Evolutionary conservation across 805 yeast species (phyloP).

Genomic region (Kregervanrija delftensis): DNA sequence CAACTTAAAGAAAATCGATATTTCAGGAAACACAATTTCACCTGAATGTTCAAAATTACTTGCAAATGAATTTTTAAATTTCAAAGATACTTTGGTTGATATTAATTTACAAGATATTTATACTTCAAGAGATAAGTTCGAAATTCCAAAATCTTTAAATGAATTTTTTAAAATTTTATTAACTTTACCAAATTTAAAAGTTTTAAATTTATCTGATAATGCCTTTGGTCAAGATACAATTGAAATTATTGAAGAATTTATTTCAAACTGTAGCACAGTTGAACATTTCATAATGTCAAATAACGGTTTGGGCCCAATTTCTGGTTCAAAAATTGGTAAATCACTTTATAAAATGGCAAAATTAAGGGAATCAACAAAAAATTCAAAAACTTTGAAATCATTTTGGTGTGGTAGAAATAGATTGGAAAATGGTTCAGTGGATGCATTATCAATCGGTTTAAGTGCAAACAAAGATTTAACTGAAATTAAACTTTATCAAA

Average conservation of each 20-base stretch:
- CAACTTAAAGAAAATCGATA: slow-evolving; percentile 52
- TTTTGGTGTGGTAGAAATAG: slow-evolving; percentile 97
- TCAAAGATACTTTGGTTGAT: slow-evolving; percentile 46
- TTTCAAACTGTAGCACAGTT: slow-evolving; percentile 68
- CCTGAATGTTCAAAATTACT: slow-evolving; percentile 76
- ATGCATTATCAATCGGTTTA: slow-evolving; percentile 77
- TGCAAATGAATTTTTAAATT: slow-evolving; percentile 45
- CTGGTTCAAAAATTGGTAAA: slow-evolving; percentile 90
- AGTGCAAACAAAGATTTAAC: slow-evolving; percentile 64
- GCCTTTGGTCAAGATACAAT: slow-evolving; percentile 96
- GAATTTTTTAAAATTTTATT: slow-evolving; percentile 68
- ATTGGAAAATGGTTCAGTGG: slow-evolving; percentile 89
- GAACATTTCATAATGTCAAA: slow-evolving; percentile 86
- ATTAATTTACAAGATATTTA: slow-evolving; percentile 87
- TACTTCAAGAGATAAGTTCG: slow-evolving; percentile 92
- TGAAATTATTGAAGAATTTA: slow-evolving; percentile 75
- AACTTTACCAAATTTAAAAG: slow-evolving; percentile 58
- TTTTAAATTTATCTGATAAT: slow-evolving; percentile 84
- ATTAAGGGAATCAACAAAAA: slow-evolving; percentile 23
- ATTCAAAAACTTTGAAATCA: slow-evolving; percentile 54
- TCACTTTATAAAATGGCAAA: slow-evolving; percentile 73
- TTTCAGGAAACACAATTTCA: slow-evolving; percentile 93
- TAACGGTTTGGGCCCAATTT: slow-evolving; percentile 98
- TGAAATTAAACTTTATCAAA: slow-evolving; percentile 79
- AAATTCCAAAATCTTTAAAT: slow-evolving; percentile 79